These are phyloP conservation scores for Solanum chaucha DNA, from an alignment of 257 asterid genomes.

Conservation along the genomic window DNA sequence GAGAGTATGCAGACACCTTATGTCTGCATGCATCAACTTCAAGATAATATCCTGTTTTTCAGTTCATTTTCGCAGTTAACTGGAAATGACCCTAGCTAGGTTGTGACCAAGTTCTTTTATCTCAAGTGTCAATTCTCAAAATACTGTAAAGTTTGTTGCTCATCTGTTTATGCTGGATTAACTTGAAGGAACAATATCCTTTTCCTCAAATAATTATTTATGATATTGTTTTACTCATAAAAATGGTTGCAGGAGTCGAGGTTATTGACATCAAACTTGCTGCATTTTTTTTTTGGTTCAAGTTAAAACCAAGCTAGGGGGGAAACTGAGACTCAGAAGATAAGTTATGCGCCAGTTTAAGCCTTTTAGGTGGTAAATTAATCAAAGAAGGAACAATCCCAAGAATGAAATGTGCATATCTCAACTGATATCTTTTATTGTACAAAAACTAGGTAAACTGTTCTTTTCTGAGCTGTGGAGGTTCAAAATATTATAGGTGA, in stretches of 20 bases:
- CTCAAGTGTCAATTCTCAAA: not conserved
- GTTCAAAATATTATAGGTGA: not conserved
- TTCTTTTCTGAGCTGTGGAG: not conserved
- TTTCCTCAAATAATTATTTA: not conserved
- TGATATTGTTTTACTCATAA: not conserved
- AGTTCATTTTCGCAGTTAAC: not conserved
- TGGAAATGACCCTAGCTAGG: not conserved
- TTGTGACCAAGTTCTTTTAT: not conserved
- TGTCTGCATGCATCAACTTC: not conserved
- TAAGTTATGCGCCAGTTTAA: not conserved
- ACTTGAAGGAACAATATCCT: not conserved
- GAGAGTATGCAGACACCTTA: not conserved
- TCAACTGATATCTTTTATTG: not conserved
- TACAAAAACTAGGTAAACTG: not conserved
- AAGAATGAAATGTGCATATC: not conserved
- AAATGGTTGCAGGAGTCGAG: not conserved
- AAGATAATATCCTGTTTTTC: not conserved
- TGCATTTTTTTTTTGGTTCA: not conserved
- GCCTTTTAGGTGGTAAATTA: not conserved
- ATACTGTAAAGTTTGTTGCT: not conserved
- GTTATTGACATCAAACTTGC: not conserved
- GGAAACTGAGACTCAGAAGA: not conserved
- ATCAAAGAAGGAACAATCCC: not conserved
- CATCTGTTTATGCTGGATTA: not conserved
- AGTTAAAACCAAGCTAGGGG: not conserved